Evolutionary conservation across 257 asterid genomes (phyloP), one percentile per base, ranked within the genome.

Genomic region (Catharanthus roseus): DNA sequence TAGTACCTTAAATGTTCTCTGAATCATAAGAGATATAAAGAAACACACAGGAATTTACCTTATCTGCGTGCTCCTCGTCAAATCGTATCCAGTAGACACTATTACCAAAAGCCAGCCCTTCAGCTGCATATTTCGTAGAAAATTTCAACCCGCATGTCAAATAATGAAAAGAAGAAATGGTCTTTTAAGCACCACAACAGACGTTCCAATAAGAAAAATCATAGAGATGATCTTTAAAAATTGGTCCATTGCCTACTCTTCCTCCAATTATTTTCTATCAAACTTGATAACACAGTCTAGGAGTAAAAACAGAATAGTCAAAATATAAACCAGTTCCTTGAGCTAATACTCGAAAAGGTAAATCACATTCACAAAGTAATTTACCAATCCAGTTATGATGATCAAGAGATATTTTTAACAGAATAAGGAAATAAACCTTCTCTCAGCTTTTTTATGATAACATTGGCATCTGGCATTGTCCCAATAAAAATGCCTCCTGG

Each of bases 381-480:
- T 39, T 41, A 53, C 24, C n/a, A 71, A n/a, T 34, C 44, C 47
- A 71, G 13, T 28, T 0, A 58, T 0, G 31, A 42, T 57, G 15
- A 31, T 15, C 21, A 16, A 54, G 33, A 24, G 7, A 29, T 28
- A 51, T 0, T 21, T 26, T 50, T 42, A 51, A 42, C 50, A 23
- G 10, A 45, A 29, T 24, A 36, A 67, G 58, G 71, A 63, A 65
- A 72, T 61, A 72, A 69, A 95, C 99, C 97, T 95, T 89, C 92
- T 91, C 97, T 82, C 47, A 91, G 95, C 81, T 87, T 91, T 79
- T 84, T 91, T 71, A 87, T 49, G 18, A 95, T 95, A 77, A 95
- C 97, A 82, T 91, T 95, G 81, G 99, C 90, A 84, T 95, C 97
- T 67, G 97, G 99, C 99, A 95, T 95, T 54, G 97, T 95, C 79